phyloP scores from a whole-genome alignment of 768 basidiomycete genomes.

The Cyclocybe aegerita region DNA sequence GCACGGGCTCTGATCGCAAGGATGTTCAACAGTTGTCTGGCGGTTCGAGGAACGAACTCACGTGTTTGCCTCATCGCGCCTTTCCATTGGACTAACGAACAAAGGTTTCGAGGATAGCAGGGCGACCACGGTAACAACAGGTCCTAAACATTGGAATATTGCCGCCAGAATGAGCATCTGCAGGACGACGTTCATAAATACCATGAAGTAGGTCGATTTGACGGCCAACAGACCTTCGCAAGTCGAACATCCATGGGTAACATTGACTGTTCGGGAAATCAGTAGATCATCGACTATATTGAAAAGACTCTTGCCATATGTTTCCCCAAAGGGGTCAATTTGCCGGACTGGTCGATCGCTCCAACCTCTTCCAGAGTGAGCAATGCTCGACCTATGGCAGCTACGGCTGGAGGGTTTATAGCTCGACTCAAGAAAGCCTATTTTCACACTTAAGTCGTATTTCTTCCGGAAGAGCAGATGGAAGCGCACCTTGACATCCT shows the following conservation, averaged over 20 bases:
- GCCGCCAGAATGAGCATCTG: slow-evolving; percentile 87
- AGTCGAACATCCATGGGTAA: slow-evolving; percentile 88
- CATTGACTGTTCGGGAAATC: slow-evolving; percentile 49
- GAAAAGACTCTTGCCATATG: slow-evolving; percentile 55
- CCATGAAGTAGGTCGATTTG: background rate
- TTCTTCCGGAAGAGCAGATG: background rate
- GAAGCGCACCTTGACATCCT: slow-evolving; percentile 67
- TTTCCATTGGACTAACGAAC: slow-evolving; percentile 80
- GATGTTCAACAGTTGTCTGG: background rate
- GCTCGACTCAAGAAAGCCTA: slow-evolving; percentile 70
- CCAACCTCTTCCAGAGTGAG: slow-evolving; percentile 72
- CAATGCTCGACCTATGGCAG: slow-evolving; percentile 79
- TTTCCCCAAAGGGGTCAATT: slow-evolving; percentile 78
- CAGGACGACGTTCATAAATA: background rate
- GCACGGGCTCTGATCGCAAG: slow-evolving; percentile 57
- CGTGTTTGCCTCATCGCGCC: slow-evolving; percentile 77
- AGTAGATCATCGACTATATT: background rate
- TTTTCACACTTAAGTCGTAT: background rate
- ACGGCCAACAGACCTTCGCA: slow-evolving; percentile 58
- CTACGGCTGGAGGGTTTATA: slow-evolving; percentile 78
- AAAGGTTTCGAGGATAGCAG: slow-evolving; percentile 85
- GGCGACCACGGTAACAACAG: slow-evolving; percentile 80
- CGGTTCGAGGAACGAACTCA: slow-evolving; percentile 28
- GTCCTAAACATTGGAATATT: slow-evolving; percentile 81
- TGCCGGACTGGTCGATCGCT: slow-evolving; percentile 63